Conservation (phyloP, 2,329 filamentous ascomycete genomes). For the Exophiala aquamarina region DNA sequence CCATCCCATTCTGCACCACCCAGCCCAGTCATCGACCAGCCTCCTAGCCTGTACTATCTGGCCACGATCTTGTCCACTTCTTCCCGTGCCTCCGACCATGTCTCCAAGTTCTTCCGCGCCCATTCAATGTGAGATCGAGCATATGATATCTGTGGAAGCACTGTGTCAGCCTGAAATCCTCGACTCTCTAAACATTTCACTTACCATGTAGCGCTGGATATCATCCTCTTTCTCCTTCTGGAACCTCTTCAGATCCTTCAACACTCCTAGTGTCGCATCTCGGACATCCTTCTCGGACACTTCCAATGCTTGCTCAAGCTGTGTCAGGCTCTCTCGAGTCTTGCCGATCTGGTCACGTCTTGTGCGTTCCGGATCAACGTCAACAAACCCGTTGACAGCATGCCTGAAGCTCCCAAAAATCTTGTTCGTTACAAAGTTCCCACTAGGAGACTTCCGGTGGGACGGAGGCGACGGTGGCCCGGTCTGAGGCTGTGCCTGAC, state of each 20-base stretch:
- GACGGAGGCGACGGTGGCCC: constrained; percentile 32
- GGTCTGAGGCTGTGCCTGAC: constrained; percentile 50
- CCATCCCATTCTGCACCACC: not conserved
- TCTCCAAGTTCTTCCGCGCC: constrained; percentile 86
- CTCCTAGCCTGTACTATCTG: constrained; percentile 3
- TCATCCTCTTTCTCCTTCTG: constrained; percentile 96
- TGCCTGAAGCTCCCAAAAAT: constrained; percentile 95
- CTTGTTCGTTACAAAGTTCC: constrained; percentile 88
- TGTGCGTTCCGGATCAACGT: constrained; percentile 92
- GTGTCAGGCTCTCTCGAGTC: constrained; percentile 79
- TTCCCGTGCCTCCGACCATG: constrained; percentile 85
- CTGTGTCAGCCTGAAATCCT: not conserved
- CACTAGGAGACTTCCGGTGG: constrained; percentile 79
- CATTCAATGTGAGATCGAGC: constrained; percentile 91
- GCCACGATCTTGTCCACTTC: constrained; percentile 82
- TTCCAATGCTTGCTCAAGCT: constrained; percentile 84
- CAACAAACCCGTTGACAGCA: constrained; percentile 92
- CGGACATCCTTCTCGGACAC: constrained; percentile 89
- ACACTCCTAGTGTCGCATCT: constrained; percentile 82
- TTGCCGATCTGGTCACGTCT: constrained; percentile 92
- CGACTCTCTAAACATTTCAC: constrained; percentile 34
- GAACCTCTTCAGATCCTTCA: constrained; percentile 89
- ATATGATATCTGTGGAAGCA: constrained; percentile 70
- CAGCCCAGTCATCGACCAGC: not conserved
- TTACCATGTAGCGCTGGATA: constrained; percentile 90